Base-by-base conservation (phyloP, 345 rosid species). In the Erodium maritimum region DNA sequence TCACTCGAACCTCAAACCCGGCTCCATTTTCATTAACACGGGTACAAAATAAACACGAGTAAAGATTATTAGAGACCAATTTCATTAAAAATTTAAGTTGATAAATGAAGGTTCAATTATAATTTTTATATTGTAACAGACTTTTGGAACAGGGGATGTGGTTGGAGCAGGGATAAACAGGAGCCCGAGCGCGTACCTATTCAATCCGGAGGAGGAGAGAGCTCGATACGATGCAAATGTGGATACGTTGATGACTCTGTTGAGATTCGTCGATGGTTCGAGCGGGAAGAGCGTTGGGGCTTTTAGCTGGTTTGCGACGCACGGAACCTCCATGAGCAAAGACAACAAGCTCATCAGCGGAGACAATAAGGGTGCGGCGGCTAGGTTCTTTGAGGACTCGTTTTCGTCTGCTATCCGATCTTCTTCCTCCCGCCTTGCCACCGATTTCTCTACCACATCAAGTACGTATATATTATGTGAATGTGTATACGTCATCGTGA, bases 311-410 rank as follows among this genome's bases (percentile, higher is more conserved):
- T 67, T 71, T 0, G 81, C 88, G 18, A 80, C 88, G 0, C 85
- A 82, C 17, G 83, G 88, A 18, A 80, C 85, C 0, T 82, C 88
- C 52, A 82, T 80, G 88, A 69, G 73, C 64, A 67, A 71, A 70
- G 80, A 80, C 72, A 78, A 77, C 71, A 72, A 33, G 64, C 79
- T 82, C 58, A 73, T 82, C 9, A 82, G 83, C 1, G 83, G 85
- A 54, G 88, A 82, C 75, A 82, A 82, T 71, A 82, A 82, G 60
- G 85, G 88, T 9, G 85, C 81, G 19, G 85, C 83, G 18, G 81
- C 85, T 21, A 72, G 85, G 59, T 80, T 82, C 73, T 80, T 82
- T n/a, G 85, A 82, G 42, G 85, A 82, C 58, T 72, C 69, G 79
- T 68, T 71, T 72, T 17, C 59, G 57, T 67, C 71, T 55, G 45